Evolutionary conservation across 1,284 basidiomycete species (phyloP), one percentile per base, ranked within the genome.

Genomic region (Sporisorium graminicola): DNA sequence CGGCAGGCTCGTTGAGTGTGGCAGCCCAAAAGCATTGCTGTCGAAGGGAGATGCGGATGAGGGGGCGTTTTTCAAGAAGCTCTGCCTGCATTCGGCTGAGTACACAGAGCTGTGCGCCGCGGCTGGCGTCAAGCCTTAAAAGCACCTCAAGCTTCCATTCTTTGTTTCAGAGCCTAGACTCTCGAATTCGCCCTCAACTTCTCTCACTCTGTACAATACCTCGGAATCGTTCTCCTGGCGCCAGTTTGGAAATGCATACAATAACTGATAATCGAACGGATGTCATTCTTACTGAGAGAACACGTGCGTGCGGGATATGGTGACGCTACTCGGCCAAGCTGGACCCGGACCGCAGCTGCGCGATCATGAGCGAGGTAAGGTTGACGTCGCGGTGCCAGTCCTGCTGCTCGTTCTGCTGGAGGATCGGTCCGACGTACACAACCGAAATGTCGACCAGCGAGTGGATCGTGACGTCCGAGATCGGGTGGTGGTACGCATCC

Each of bases 1-100:
- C 20, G 80, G 80, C 37, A 56, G 64, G 24, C 56, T 82, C 13
- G 72, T 76, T 18, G 94, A 96, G 85, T 92, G 92, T 71, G 94
- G 94, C 82, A 93, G 93, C 0, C 94, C 94, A 0, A 63, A 63
- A 53, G 53, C 66, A 58, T 40, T 74, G 26, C 57, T 74, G 5
- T 52, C 46, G 3, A 74, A 74, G 53, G 13, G 29, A 7, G 72
- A 74, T 26, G 16, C 22, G 16, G 72, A 66, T 37, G 46, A 56
- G 12, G 33, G 59, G 0, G 67, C 73, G 8, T 52, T 57, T 49
- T 75, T 75, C 64, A 71, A 67, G 57, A 55, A 52, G 22, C 47
- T 75, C 22, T 75, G 67, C 51, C 43, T 51, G 29, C 73, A 67
- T 27, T 75, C 73, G 31, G 53, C 67, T 7, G 73, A 75, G 42